These are phyloP conservation scores for Scedosporium boydii DNA, from an alignment of 2,329 filamentous ascomycete species.

Conservation along the genomic window DNA sequence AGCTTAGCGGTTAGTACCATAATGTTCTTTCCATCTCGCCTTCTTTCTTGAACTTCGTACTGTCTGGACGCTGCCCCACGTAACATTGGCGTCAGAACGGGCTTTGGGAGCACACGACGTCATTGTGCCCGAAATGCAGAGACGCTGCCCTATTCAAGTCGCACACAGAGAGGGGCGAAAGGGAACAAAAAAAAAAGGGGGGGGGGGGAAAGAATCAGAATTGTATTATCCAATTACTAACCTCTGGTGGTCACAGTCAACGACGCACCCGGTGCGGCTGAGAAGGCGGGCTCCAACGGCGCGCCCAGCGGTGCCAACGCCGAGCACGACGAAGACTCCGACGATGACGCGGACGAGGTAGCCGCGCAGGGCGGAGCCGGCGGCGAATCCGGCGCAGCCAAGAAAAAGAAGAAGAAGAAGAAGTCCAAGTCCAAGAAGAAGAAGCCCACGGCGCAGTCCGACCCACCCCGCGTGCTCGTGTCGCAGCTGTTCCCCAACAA, in stretches of 20 bases:
- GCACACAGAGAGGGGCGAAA: neutral
- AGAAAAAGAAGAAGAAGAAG: constrained; percentile 81
- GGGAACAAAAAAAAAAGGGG: constrained; percentile 6
- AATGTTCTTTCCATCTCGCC: neutral
- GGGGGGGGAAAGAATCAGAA: neutral
- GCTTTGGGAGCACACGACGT: neutral
- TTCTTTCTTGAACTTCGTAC: neutral
- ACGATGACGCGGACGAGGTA: constrained; percentile 37
- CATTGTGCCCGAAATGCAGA: neutral
- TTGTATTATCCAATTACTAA: neutral
- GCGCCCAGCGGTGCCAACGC: constrained; percentile 24
- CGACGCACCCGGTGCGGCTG: constrained; percentile 20
- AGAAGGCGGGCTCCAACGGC: constrained; percentile 20
- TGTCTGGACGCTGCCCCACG: neutral
- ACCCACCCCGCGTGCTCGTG: constrained; percentile 64
- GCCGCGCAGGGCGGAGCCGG: constrained; percentile 5
- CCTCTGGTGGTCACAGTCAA: constrained; percentile 16
- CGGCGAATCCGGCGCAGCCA: constrained; percentile 25
- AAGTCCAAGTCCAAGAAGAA: constrained; percentile 63
- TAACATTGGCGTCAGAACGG: neutral
- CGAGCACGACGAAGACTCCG: constrained; percentile 37
- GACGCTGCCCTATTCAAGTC: neutral
- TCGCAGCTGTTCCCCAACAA: constrained; percentile 65
- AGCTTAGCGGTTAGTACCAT: constrained; percentile 15
- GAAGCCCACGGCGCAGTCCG: constrained; percentile 60